phyloP scores from a whole-genome alignment of 2,329 filamentous ascomycete genomes.

The Monosporascus sp. region DNA sequence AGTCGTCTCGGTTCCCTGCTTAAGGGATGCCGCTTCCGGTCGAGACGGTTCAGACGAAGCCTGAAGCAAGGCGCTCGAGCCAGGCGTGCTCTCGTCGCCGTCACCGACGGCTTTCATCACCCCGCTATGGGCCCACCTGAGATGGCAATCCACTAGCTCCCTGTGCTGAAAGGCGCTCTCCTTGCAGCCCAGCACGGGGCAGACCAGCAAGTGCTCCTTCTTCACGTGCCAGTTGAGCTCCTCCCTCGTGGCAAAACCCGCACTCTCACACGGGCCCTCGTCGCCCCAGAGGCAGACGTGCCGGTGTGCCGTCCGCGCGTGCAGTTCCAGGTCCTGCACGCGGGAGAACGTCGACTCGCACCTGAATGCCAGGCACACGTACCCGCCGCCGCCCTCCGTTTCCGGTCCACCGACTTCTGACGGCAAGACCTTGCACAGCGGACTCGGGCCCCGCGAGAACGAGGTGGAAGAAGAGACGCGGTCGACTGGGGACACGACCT shows the following conservation, averaged over 20 bases:
- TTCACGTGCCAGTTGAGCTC: conserved; percentile 40
- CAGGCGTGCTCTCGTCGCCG: background rate
- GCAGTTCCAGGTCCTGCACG: conserved; percentile 8
- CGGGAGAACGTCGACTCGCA: background rate
- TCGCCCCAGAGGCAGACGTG: conserved; percentile 36
- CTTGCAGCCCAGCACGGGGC: conserved; percentile 33
- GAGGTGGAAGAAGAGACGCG: background rate
- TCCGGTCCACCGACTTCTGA: background rate
- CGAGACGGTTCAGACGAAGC: background rate
- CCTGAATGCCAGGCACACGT: background rate
- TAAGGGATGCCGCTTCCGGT: background rate
- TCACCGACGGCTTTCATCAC: conserved; percentile 2
- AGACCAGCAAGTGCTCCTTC: conserved; percentile 36
- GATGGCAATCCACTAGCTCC: conserved; percentile 32
- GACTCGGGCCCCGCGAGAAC: conserved; percentile 12
- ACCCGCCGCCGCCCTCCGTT: background rate
- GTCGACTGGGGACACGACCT: background rate
- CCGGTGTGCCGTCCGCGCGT: conserved; percentile 22
- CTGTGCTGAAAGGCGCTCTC: conserved; percentile 30
- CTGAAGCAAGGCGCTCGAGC: conserved; percentile 8
- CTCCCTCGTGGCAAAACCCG: conserved; percentile 31
- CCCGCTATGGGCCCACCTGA: conserved; percentile 29
- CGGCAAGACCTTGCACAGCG: conserved; percentile 9
- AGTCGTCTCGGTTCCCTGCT: background rate
- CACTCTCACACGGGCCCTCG: conserved; percentile 24